Base-by-base conservation (phyloP, 768 basidiomycete genomes). In the Termitomyces sp. region DNA sequence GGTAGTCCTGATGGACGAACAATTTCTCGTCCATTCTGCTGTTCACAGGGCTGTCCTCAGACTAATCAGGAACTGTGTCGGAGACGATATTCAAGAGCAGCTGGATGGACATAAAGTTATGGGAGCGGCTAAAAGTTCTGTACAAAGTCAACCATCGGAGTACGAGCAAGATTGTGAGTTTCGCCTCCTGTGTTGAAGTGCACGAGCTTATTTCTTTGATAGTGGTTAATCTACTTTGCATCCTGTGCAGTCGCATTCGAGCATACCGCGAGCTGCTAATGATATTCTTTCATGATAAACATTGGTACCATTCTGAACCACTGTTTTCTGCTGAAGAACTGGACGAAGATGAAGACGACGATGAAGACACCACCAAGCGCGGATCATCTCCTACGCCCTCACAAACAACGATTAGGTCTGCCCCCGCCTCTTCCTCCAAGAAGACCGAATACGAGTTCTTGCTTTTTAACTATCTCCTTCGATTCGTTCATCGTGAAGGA, bases 261-360 rank as follows among this genome's bases (percentile, higher is more conserved):
- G 90, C 91, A 33, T 86, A 89, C 68, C 86, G 92, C 41, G 92
- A 95, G 66, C 78, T 98, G 2, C 84, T 98, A 41, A 91, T 97
- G 83, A 96, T 98, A 62, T 98, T 98, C 77, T 96, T 98, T 70
- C 93, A 95, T 66, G 94, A 96, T 70, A 95, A 91, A 67, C 86
- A 91, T 64, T 92, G 91, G 87, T 88, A 87, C 68, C 85, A 79
- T 11, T 87, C 88, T 6, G 87, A 91, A 61, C 86, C 89, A 11
- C 68, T 91, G 45, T 90, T 88, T 61, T 75, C 86, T 42, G 84
- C 89, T 1, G 88, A 90, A 61, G 91, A 93, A 68, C 85, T 86
- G 41, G 87, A 88, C 0, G 89, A 89, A 42, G 83, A 85, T 0
- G 84, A 83, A 1, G 84, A 82, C 27, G 84, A 83, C 1, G 81